Evolutionary conservation across 495 filamentous ascomycete species (phyloP), one percentile per base, ranked within the genome.

Genomic region (Neurospora hispaniola): DNA sequence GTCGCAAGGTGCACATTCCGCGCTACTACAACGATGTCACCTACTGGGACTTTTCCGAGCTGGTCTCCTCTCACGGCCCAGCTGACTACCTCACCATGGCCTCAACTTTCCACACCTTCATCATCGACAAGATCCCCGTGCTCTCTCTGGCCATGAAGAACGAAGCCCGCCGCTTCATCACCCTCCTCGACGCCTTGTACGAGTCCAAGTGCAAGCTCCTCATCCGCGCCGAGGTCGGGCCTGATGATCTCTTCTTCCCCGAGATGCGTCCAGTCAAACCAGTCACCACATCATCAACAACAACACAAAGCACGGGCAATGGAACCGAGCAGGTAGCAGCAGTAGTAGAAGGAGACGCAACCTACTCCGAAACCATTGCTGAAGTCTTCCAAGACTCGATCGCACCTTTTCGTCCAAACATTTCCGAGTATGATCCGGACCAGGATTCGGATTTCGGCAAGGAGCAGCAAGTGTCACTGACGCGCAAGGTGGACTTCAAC

Each of bases 51-150:
- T 93, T 93, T 74, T 54, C 76, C 40, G 85, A 89, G 41, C 85
- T 93, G 8, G 91, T 89, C 70, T 79, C 80, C 7, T 79, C 80
- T 8, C 85, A 92, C 35, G 91, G 90, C 0, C 89, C 90, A 42
- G 90, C 91, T 27, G 91, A 93, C 81, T 93, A 92, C 80, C 89
- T 91, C 71, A 89, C 88, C 9, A 82, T 93, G 71, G 89, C 91
- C 1, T 91, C 89, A 1, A 89, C 82, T 71, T 92, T 87, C 79
- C 90, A 92, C 78, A 91, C 90, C 0, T 81, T 93, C 70, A 86
- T 93, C 76, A 82, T 92, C 54, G 84, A 86, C 71, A 78, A 85
- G 8, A 82, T 92, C 38, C 90, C 90, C 1, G 75, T 88, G 20
- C 79, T 92, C 3, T 85, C 84, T 2, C 41, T 87, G 0, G 76